Base-by-base conservation (phyloP, 768 basidiomycete genomes). In the Galerina marginata region DNA sequence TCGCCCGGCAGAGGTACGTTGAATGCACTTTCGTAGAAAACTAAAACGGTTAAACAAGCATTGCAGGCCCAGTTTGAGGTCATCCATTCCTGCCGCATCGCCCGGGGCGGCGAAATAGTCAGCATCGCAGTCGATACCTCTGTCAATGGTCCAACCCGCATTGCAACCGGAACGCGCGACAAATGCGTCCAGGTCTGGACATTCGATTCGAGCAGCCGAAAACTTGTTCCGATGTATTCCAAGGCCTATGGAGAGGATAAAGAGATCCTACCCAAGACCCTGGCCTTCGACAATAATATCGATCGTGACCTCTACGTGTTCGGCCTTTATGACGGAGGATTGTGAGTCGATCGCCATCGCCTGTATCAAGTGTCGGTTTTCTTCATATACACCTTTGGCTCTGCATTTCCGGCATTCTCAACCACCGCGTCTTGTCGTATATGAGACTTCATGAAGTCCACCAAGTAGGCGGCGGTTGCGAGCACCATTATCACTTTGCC, bases 261-360 rank as follows among this genome's bases (percentile, higher is more conserved):
- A 14, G 26, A 48, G 25, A 48, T 48, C 12, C 26, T 48, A 10
- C 47, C 47, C n/a, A 48, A 48, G 47, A 33, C 47, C 14, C 29
- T 46, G 56, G 56, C 56, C 15, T 62, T 62, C 40, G 47, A 58
- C 23, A 44, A 33, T 12, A 57, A 58, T 25, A 33, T 26, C 9
- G 40, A 51, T 14, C 43, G 56, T 25, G 61, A 62, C 51, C 36
- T 62, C 10, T 57, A 38, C 26, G 48, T 62, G 11, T 62, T 62
- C 39, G 49, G 56, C 6, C 40, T 62, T 26, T 62, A 45, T 38
- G 56, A 58, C 45, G 61, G 61, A 4, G 56, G 56, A 16, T 20
- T 62, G 61, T 62, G 37, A 47, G 61, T 62, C 5, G 3, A 12
- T 4, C 43, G 20, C 26, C n/a, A n/a, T n/a, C n/a, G n/a, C n/a